Base-by-base conservation (phyloP, 2,329 filamentous ascomycete species). In the Dendryphion nanum region DNA sequence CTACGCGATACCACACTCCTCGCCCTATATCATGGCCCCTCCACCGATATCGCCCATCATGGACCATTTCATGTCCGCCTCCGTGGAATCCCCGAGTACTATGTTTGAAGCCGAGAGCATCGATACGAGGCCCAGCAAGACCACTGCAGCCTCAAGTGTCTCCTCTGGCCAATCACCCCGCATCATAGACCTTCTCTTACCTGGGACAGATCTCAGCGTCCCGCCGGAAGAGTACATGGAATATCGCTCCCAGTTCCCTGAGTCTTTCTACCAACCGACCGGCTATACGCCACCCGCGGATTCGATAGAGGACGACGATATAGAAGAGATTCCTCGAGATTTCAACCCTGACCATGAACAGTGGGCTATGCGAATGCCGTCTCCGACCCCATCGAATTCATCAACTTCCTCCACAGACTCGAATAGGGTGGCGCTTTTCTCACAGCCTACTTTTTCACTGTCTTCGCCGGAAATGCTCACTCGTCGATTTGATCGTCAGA, bases 401-500 rank as follows among this genome's bases (percentile, higher is more conserved):
- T 67, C 56, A 5, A 59, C 45, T 30, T 67, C 57, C 5, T 67
- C 55, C 16, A 44, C 55, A 13, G 57, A 56, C 21, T 61, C 54
- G 4, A 42, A 35, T 6, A 37, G 44, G 5, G 41, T 50, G 18
- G 37, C 44, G 4, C 42, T 63, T 4, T 69, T 72, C 30, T 58
- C 58, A 16, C 69, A 76, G 38, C 76, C 75, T 4, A 61, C 65
- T n/a, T 62, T 81, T 18, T 63, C 69, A 38, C 58, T 69, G 21
- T 70, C 67, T 24, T 80, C 78, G 38, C 72, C 76, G 7, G 82
- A 85, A 46, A 78, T 79, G 69, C 66, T 86, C 16, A 75, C 80
- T 35, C 59, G 78, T 35, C 75, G 80, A 18, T 86, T 83, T 51
- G 79, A 85, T 52, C 75, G 72, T 47, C 69, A 82, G 40, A 86